phyloP scores from a whole-genome alignment of 139 green algal species.

The Penium margaritaceum region DNA sequence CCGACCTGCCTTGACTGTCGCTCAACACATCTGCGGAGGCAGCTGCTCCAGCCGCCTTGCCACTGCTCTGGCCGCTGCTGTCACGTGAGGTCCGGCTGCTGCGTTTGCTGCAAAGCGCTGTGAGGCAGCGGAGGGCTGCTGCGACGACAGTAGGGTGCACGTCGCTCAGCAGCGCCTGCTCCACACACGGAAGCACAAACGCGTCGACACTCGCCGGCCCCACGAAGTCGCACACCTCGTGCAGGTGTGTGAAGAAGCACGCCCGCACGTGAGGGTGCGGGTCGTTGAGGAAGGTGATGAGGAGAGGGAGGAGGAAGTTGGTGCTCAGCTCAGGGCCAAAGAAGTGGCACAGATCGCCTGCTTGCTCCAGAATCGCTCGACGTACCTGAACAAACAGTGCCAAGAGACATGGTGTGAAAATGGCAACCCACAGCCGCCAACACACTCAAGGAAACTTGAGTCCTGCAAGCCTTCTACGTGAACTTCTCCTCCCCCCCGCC shows the following conservation, averaged over 20 bases:
- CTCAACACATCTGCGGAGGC: no score
- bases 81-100: no score
- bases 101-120: conserved; percentile 41
- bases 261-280: conserved; percentile 66
- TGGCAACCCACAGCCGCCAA: no score
- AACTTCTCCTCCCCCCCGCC: no score
- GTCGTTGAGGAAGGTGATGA: conserved; percentile 93
- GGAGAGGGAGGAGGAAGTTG: conserved; percentile 78
- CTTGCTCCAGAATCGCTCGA: conserved; percentile 52
- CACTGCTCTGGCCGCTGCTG: no score
- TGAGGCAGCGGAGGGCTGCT: conserved; percentile 65
- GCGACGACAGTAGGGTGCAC: conserved; percentile 59
- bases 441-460: no score
- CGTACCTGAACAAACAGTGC: no score
- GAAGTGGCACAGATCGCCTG: conserved; percentile 47
- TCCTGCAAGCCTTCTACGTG: no score
- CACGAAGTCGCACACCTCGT: conserved; percentile 29
- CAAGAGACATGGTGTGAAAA: no score
- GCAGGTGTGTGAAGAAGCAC: conserved; percentile 35
- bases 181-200: conserved; percentile 84
- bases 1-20: no score
- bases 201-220: conserved; percentile 56
- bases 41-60: no score
- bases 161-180: conserved; percentile 61
- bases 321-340: conserved; percentile 58